phyloP scores from a whole-genome alignment of 148 eudicot species.

The Vaccinium darrowii region DNA sequence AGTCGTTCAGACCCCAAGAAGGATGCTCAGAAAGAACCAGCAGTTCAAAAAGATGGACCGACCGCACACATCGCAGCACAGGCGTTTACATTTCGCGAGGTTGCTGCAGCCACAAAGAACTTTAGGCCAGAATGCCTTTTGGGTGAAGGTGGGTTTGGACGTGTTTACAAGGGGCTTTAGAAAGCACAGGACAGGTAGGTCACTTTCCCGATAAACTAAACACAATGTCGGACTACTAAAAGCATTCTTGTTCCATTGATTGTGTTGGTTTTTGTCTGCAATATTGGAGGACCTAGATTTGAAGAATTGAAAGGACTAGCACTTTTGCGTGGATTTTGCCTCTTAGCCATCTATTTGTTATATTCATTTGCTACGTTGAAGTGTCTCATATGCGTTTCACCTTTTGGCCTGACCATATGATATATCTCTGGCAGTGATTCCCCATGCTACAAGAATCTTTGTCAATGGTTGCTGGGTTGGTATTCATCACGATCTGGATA shows the following conservation, averaged over 20 bases:
- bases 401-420: conserved; percentile 32
- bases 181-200: conserved; percentile 79
- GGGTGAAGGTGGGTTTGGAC: conserved; percentile 96
- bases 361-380: too few species aligned
- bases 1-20: conserved; percentile 44
- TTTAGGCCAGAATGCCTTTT: conserved; percentile 71
- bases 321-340: too few species aligned
- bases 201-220: not conserved
- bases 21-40: conserved; percentile 56
- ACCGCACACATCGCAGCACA: conserved; percentile 86
- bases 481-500: conserved; percentile 89
- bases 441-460: conserved; percentile 90
- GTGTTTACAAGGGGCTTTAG: conserved; percentile 85
- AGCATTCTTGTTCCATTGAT: too few species aligned
- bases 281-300: too few species aligned
- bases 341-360: too few species aligned
- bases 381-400: not conserved
- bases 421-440: conserved; percentile 90
- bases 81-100: conserved; percentile 85
- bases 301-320: too few species aligned
- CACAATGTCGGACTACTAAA: too few species aligned
- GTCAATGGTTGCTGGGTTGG: conserved; percentile 99
- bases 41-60: conserved; percentile 67
- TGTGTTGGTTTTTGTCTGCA: too few species aligned
- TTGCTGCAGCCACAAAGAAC: conserved; percentile 82